Percentiles rank a stretch among this genome's conserved stretches.
These are phyloP conservation scores for Cyclotella choctawhatcheeana DNA, from an alignment of 108 stramenopile genomes.

Conservation along the genomic window DNA sequence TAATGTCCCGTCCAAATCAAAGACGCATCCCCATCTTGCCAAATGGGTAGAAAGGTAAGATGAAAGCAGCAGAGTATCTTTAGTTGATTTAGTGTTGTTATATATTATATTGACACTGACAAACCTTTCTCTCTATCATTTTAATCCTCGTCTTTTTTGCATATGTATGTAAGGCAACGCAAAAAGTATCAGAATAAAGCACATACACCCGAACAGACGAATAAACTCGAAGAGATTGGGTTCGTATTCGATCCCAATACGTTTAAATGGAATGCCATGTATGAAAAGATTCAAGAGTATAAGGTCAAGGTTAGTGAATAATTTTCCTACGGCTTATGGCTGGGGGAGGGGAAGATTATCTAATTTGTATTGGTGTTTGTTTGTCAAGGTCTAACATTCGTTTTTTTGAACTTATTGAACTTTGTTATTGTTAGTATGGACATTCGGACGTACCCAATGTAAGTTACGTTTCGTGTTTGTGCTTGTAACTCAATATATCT, in stretches of 20 bases:
- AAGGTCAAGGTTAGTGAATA: not conserved
- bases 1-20: not conserved
- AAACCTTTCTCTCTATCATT: not conserved
- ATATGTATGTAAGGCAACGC: too few species aligned
- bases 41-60: not conserved
- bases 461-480: not conserved
- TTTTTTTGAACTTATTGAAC: not conserved
- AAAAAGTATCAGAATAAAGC: not conserved
- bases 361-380: not conserved
- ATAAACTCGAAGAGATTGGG: not conserved
- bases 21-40: not conserved
- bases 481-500: too few species aligned
- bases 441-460: not conserved
- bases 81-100: not conserved
- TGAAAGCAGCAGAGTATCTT: too few species aligned
- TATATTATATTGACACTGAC: not conserved
- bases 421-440: not conserved
- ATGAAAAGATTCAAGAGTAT: not conserved
- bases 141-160: not conserved
- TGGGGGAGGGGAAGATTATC: too few species aligned
- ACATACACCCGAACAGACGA: not conserved
- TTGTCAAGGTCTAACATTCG: not conserved
- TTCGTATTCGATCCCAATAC: not conserved
- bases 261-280: not conserved
- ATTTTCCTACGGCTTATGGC: too few species aligned